These are phyloP conservation scores for Pichiaceae sp. DNA, from an alignment of 1,139 yeast species.

Conservation along the genomic window DNA sequence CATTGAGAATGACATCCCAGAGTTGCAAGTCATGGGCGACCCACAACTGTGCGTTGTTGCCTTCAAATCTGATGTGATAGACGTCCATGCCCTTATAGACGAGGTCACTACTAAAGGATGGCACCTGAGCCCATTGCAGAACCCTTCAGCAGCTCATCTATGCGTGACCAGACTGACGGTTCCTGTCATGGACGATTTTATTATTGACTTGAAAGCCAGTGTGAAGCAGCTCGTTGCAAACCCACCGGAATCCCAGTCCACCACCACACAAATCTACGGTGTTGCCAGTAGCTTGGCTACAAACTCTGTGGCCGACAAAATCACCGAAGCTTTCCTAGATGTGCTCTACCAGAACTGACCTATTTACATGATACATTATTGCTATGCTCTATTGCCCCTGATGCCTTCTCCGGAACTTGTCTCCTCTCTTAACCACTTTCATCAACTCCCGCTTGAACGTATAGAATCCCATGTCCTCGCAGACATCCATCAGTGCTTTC, in stretches of 20 bases:
- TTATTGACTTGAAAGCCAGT: constrained; percentile 42
- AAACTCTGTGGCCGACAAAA: constrained; percentile 72
- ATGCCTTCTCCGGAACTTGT: constrained; percentile 5
- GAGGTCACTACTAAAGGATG: constrained; percentile 62
- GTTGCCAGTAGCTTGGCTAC: constrained; percentile 89
- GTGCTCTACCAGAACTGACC: constrained; percentile 47
- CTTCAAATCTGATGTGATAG: constrained; percentile 50
- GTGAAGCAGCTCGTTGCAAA: constrained; percentile 30
- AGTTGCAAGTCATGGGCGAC: constrained; percentile 68
- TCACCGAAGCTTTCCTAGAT: constrained; percentile 76
- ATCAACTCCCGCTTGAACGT: constrained; percentile 15
- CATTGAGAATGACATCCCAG: constrained; percentile 38
- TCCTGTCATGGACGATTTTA: constrained; percentile 52
- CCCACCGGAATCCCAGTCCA: constrained; percentile 35
- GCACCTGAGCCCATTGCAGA: constrained; percentile 83
- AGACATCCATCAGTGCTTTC: constrained; percentile 36
- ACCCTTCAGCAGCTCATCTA: constrained; percentile 84
- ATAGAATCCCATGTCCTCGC: constrained; percentile 37
- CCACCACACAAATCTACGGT: constrained; percentile 86
- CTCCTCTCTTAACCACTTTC: constrained; percentile 14
- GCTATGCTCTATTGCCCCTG: not conserved
- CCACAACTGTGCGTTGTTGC: constrained; percentile 80
- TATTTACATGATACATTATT: constrained; percentile 1
- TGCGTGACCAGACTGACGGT: constrained; percentile 75
- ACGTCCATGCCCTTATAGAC: constrained; percentile 75